Evolutionary conservation across 2,329 filamentous ascomycete genomes (phyloP), one percentile per base, ranked within the genome.

Genomic region (Gliomastix tumulicola): DNA sequence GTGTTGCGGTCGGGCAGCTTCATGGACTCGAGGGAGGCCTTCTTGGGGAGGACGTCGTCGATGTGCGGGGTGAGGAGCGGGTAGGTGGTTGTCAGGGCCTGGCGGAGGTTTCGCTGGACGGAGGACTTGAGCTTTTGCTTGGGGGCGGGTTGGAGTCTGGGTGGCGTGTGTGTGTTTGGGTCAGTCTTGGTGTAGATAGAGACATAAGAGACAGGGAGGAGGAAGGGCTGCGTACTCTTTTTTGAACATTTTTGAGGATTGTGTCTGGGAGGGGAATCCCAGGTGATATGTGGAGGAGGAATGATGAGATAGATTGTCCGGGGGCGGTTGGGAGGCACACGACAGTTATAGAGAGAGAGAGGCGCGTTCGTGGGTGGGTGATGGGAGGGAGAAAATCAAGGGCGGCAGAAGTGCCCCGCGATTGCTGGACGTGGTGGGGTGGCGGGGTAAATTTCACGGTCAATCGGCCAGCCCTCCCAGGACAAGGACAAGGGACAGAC

Each of bases 121-220:
- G 88, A 95, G 46, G 90, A 96, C 68, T 97, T 98, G 63, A 97
- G 87, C 72, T 97, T 97, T 50, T 88, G 88, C 68, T 92, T 94
- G 39, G 86, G 82, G 47, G 84, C 79, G 19, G 82, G 67, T 51
- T 79, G 69, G 59, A 95, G 80, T 48, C 85, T 90, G 53, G 23
- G 23, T n/a, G 40, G 16, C 22, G 17, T 22, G 18, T 32, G 11
- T 16, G 8, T 17, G 20, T 15, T 13, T 27, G 21, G 36, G 45
- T 55, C 47, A 51, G 47, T 34, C 21, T 10, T 35, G 9, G 6
- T 15, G 21, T 18, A 11, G 25, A 19, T 22, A n/a, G 20, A 19
- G 21, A 18, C 30, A 25, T 30, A 27, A 27, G 19, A 15, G 11
- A 12, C 27, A 38, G 36, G 23, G 33, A 23, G 32, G 33, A 37